phyloP scores from a whole-genome alignment of 2,329 filamentous ascomycete genomes.

The Trichophyton mentagrophytes region DNA sequence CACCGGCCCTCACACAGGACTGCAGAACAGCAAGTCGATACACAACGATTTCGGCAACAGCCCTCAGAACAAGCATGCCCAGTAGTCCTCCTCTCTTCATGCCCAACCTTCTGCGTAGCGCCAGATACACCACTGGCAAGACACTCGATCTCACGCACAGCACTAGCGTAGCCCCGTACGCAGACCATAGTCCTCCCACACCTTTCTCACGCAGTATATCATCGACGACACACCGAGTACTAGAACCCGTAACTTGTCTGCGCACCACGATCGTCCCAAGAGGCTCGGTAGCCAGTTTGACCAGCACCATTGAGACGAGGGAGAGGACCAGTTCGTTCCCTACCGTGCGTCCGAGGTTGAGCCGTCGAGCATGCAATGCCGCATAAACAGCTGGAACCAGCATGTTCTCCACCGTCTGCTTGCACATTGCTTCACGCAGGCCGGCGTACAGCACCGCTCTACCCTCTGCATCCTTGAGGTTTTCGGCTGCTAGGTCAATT shows the following conservation, averaged over 20 bases:
- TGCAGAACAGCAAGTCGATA: background rate
- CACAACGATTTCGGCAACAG: background rate
- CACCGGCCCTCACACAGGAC: background rate
- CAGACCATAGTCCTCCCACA: slow-evolving; percentile 68
- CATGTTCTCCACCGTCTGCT: slow-evolving; percentile 37
- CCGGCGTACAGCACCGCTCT: slow-evolving; percentile 57
- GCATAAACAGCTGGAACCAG: background rate
- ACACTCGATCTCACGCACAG: slow-evolving; percentile 75
- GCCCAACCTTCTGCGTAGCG: slow-evolving; percentile 35
- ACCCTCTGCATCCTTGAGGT: slow-evolving; percentile 27
- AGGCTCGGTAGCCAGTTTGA: background rate
- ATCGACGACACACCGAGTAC: background rate
- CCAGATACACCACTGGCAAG: slow-evolving; percentile 71
- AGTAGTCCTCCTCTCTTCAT: background rate
- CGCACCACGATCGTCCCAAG: background rate
- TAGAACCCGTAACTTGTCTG: background rate
- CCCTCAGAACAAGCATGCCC: background rate
- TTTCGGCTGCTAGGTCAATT: slow-evolving; percentile 40
- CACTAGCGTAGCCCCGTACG: slow-evolving; percentile 68
- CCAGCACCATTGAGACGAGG: background rate
- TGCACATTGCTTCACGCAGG: slow-evolving; percentile 50
- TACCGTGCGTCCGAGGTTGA: too few relatives aligned
- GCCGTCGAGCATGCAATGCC: background rate
- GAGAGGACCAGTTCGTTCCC: background rate
- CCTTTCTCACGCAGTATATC: slow-evolving; percentile 55